phyloP scores from a whole-genome alignment of 305 asterid species.

The Fraxinus floribunda region DNA sequence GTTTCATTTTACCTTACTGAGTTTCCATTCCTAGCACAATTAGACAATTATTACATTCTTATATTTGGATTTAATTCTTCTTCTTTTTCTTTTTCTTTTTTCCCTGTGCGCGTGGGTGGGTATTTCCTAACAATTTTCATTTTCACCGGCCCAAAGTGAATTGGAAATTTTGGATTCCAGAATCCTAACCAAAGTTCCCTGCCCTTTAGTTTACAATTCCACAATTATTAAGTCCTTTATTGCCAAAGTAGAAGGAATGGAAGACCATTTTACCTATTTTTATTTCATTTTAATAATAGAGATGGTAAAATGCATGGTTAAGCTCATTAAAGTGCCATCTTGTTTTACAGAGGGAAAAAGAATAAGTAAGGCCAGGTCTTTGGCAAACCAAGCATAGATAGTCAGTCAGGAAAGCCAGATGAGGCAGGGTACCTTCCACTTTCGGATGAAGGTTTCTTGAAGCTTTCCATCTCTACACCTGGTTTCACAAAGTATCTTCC shows the following conservation, averaged over 20 bases:
- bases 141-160: slow-evolving; percentile 2
- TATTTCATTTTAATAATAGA: slow-evolving; percentile 9
- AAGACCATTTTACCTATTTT: slow-evolving; percentile 1
- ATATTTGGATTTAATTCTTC: neutral
- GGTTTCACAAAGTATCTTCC: slow-evolving; percentile 84
- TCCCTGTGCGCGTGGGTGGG: neutral
- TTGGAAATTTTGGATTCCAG: slow-evolving; percentile 4
- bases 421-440: slow-evolving; percentile 62
- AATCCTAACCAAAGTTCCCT: slow-evolving; percentile 4
- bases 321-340: slow-evolving; percentile 1
- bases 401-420: slow-evolving; percentile 9
- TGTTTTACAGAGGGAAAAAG: neutral
- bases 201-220: slow-evolving; percentile 12
- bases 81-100: neutral
- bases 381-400: slow-evolving; percentile 15
- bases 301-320: slow-evolving; percentile 1
- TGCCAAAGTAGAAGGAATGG: slow-evolving; percentile 7
- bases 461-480: slow-evolving; percentile 59
- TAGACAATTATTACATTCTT: neutral
- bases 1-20: neutral
- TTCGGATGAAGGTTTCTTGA: slow-evolving; percentile 55
- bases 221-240: slow-evolving; percentile 4
- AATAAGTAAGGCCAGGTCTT: neutral
- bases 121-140: neutral
- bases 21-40: neutral